A percentile compares a stretch with the other conserved stretches of the same genome.
Conservation (phyloP, 176 grass and related monocot species). For the Cenchrus purpureus region DNA sequence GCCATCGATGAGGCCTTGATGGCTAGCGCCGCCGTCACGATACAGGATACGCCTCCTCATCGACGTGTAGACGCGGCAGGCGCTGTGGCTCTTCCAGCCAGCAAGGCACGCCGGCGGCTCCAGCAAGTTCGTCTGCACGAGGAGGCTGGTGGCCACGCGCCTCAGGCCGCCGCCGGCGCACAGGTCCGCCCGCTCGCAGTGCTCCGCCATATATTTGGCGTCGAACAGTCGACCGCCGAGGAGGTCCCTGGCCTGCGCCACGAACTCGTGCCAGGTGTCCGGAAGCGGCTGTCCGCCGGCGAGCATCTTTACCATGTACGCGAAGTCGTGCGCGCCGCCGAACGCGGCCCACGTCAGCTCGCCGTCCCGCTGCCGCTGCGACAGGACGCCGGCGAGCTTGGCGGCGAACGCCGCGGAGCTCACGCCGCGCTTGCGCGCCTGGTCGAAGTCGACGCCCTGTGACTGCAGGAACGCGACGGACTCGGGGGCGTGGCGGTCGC, state of each 20-base stretch:
- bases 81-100: background rate
- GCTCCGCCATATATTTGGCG: conserved; percentile 13
- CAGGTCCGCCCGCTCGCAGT: background rate
- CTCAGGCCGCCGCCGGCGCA: background rate
- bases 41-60: background rate
- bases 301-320: background rate
- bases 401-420: background rate
- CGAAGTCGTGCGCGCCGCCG: background rate
- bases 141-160: background rate
- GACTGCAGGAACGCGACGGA: background rate
- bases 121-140: rapidly evolving
- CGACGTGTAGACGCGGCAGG: background rate
- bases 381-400: background rate
- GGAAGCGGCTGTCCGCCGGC: background rate
- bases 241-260: background rate
- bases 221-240: background rate
- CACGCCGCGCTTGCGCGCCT: background rate
- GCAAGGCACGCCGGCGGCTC: background rate
- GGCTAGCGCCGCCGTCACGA: background rate
- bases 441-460: background rate
- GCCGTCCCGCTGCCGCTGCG: background rate
- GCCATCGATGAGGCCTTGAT: background rate
- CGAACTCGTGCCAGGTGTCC: background rate
- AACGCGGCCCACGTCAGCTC: background rate
- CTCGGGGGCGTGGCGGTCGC: background rate